Base-by-base conservation (phyloP, 2,329 filamentous ascomycete species). In the Fusarium fujikuroi region DNA sequence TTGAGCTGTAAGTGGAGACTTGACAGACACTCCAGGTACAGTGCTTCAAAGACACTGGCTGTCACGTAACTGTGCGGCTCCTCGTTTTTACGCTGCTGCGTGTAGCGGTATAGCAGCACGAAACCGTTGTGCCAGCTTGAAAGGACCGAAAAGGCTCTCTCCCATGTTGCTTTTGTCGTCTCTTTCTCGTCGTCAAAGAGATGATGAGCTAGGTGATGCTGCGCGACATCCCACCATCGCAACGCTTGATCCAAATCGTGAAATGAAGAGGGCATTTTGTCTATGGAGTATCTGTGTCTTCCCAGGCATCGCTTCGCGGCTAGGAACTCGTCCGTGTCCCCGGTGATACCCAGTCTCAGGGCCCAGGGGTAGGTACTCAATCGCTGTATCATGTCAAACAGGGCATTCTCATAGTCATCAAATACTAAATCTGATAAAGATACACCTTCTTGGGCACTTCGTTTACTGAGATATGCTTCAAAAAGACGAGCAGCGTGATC, bases 361-460 rank as follows among this genome's bases (percentile, higher is more conserved):
- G 67, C 59, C 75, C 75, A 76, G 1, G 75, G 71, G 21, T 75
- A 75, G 5, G 70, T 76, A 15, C 62, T 72, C 16, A 76, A 60
- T 4, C 75, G 75, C 60, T 77, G 75, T 23, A 75, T 50, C 50
- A 73, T 73, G 25, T 77, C 75, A 25, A 69, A 72, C 11, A 69
- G 19, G 18, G 74, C 74, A 11, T 64, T 59, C 18, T 76, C 74
- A 16, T 73, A 42, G 9, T 72, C 30, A 10, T 75, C 69, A 4
- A 76, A 34, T 6, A 32, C 57, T 3, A 76, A n/a, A 1, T 66
- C 28, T 8, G 74, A 43, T 19, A 75, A 46, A 3, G 66, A 53
- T 12, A 71, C 16, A 5, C 66, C 64, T 12, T 70, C 53, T n/a
- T 77, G 70, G 19, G 62, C 39, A 39, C 69, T 59, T 15, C 73